A percentile compares a stretch with the other conserved stretches of the same genome.
phyloP scores from a whole-genome alignment of 768 basidiomycete species.

The Termitomyces sp. region DNA sequence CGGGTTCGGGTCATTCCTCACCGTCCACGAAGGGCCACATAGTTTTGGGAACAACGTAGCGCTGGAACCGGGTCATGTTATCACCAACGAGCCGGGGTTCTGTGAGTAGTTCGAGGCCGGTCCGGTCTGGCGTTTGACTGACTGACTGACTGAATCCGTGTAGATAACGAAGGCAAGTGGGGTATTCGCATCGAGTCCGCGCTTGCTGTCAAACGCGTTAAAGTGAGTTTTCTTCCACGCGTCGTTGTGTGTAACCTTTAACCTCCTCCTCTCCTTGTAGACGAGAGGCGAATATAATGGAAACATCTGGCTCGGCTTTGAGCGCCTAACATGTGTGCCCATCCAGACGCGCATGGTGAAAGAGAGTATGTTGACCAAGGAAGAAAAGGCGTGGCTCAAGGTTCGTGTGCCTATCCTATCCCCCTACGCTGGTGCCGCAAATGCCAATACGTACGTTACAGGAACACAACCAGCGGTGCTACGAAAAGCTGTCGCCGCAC shows the following conservation, averaged over 20 bases:
- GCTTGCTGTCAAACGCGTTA: constrained; percentile 1
- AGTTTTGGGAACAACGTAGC: constrained; percentile 67
- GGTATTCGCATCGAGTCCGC: constrained; percentile 81
- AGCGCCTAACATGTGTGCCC: constrained; percentile 90
- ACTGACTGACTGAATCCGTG: not conserved
- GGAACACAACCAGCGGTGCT: constrained; percentile 79
- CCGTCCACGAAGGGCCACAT: constrained; percentile 81
- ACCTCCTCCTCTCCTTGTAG: constrained; percentile 26
- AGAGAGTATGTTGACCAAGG: constrained; percentile 74
- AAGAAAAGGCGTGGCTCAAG: constrained; percentile 85
- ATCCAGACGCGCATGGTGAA: constrained; percentile 91
- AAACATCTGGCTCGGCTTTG: constrained; percentile 82
- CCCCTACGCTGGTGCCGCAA: too few relatives aligned
- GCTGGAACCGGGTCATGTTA: constrained; percentile 80
- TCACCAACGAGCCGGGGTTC: constrained; percentile 93
- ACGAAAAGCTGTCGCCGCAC: constrained; percentile 54
- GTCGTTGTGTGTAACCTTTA: not conserved
- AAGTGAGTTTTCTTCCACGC: not conserved
- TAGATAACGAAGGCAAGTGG: constrained; percentile 74
- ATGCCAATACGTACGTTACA: constrained; percentile 25
- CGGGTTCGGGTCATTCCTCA: constrained; percentile 84
- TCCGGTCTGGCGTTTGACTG: constrained; percentile 7
- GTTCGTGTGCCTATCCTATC: too few relatives aligned
- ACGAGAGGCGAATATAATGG: constrained; percentile 70
- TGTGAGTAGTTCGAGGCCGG: constrained; percentile 43